A percentile compares a stretch with the other conserved stretches of the same genome.
phyloP scores from a whole-genome alignment of 768 basidiomycete genomes.

The Clavulina sp. region DNA sequence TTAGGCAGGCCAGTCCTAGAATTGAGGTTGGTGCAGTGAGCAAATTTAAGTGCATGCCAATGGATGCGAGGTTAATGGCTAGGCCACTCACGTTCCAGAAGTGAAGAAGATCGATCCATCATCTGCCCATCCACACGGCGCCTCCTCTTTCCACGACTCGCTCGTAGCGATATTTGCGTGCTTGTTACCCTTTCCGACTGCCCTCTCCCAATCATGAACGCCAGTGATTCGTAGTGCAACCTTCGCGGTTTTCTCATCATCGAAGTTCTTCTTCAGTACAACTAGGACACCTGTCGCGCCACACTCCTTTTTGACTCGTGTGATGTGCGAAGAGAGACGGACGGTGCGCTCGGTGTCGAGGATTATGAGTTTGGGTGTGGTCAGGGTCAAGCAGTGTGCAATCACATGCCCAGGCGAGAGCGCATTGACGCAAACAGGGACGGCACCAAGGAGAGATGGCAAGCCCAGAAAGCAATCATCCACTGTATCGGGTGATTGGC shows the following conservation, averaged over 20 bases:
- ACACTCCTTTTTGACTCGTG: neutral
- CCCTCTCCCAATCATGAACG: too few relatives aligned
- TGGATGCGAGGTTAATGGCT: neutral
- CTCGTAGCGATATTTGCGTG: constrained; percentile 13
- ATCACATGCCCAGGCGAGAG: constrained; percentile 31
- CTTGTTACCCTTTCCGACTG: constrained; percentile 19
- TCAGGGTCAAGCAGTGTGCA: constrained; percentile 35
- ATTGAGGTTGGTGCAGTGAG: neutral
- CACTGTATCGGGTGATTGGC: too few relatives aligned
- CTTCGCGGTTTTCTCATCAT: neutral
- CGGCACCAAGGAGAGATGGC: constrained; percentile 45
- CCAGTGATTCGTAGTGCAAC: too few relatives aligned
- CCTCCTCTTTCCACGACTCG: constrained; percentile 16
- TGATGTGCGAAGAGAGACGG: neutral
- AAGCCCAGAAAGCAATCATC: constrained; percentile 43
- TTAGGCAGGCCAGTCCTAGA: constrained; percentile 35
- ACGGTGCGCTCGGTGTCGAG: constrained; percentile 30
- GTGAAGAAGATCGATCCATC: constrained; percentile 46
- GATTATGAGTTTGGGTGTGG: constrained; percentile 36
- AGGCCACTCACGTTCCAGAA: constrained; percentile 29
- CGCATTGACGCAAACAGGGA: constrained; percentile 33
- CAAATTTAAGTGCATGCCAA: too few relatives aligned
- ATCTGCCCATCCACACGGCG: constrained; percentile 34
- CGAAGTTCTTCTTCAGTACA: neutral
- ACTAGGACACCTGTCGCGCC: constrained; percentile 2